Conservation (phyloP, 2,329 filamentous ascomycete genomes). For the Diaporthe ampelina region DNA sequence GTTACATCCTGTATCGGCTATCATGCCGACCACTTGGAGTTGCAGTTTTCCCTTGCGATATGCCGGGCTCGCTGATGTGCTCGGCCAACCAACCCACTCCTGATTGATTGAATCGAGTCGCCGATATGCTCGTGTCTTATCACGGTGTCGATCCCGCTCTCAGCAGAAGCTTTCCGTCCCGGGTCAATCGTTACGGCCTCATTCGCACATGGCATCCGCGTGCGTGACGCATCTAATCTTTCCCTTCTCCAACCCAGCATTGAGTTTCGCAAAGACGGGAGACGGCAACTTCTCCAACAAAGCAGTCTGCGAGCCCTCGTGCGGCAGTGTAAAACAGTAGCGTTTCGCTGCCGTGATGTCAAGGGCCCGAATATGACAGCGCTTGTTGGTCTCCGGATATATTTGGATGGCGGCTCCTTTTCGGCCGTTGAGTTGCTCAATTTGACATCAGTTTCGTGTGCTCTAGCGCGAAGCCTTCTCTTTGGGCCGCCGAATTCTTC, state of each 20-base stretch:
- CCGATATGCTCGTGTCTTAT: slow-evolving; percentile 24
- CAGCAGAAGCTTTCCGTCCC: slow-evolving; percentile 19
- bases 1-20: slow-evolving; percentile 40
- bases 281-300: neutral
- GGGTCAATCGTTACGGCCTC: slow-evolving; percentile 16
- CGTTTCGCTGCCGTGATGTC: neutral
- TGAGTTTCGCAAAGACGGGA: slow-evolving; percentile 1
- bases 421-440: slow-evolving; percentile 24
- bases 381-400: neutral
- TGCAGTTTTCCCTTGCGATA: slow-evolving; percentile 33
- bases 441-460: neutral
- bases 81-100: slow-evolving; percentile 22
- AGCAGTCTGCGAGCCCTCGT: neutral
- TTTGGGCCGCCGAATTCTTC: neutral
- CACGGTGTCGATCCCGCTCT: slow-evolving; percentile 19
- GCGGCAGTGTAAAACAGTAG: neutral
- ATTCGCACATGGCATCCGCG: slow-evolving; percentile 33
- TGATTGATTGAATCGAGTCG: slow-evolving; percentile 15
- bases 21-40: slow-evolving; percentile 34
- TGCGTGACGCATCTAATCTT: slow-evolving; percentile 9
- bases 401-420: slow-evolving; percentile 22
- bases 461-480: neutral
- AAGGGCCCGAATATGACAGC: neutral
- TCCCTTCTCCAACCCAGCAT: neutral
- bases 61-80: slow-evolving; percentile 28